Conservation (phyloP, 2,329 filamentous ascomycete species). For the Rhinocladiella similis region DNA sequence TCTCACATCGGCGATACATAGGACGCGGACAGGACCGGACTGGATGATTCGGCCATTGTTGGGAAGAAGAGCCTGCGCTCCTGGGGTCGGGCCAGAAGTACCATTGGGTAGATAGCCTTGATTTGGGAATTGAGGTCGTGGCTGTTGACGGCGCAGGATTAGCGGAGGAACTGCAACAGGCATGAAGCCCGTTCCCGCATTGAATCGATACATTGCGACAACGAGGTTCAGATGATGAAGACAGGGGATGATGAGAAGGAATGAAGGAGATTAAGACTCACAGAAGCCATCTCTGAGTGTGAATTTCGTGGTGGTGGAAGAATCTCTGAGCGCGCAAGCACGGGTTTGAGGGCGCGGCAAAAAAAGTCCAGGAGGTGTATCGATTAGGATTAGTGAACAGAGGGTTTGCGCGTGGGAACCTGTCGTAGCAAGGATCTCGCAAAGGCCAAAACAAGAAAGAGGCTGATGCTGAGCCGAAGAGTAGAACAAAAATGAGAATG, state of each 20-base stretch:
- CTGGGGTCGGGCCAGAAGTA: conserved; percentile 44
- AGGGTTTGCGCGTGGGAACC: neutral
- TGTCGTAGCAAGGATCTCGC: neutral
- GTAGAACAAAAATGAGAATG: conserved; percentile 10
- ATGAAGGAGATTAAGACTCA: conserved; percentile 40
- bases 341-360: conserved; percentile 8
- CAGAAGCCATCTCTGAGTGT: conserved; percentile 47
- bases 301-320: conserved; percentile 4
- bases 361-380: neutral
- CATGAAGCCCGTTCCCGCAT: conserved; percentile 29
- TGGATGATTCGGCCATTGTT: conserved; percentile 53
- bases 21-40: conserved; percentile 46
- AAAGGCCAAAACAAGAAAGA: neutral
- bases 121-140: conserved; percentile 30
- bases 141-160: conserved; percentile 23
- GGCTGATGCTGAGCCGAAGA: conserved; percentile 6
- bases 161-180: conserved; percentile 20
- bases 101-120: conserved; percentile 47
- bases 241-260: conserved; percentile 21
- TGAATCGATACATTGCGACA: conserved; percentile 37
- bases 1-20: conserved; percentile 54
- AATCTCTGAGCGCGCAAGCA: conserved; percentile 13
- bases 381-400: conserved; percentile 14
- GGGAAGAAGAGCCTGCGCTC: conserved; percentile 49
- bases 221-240: conserved; percentile 17